phyloP scores from a whole-genome alignment of 345 rosid species.

The Hibiscus syriacus region DNA sequence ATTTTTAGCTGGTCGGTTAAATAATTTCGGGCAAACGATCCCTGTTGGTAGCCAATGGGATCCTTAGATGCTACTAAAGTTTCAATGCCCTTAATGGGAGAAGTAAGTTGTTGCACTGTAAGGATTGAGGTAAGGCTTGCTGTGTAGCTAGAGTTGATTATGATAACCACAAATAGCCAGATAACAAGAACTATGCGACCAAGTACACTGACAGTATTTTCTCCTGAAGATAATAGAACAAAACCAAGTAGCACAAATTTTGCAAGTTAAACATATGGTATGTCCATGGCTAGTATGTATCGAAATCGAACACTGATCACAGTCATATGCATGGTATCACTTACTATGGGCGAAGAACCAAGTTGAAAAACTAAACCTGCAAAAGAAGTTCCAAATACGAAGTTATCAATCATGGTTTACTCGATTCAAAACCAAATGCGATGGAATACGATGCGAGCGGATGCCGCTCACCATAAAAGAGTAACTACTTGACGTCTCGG shows the following conservation, averaged over 20 bases:
- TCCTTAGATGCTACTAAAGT: slow-evolving; percentile 39
- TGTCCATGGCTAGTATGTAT: not conserved
- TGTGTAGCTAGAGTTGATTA: slow-evolving; percentile 81
- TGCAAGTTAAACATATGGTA: not conserved
- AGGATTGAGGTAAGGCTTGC: slow-evolving; percentile 92
- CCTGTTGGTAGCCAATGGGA: slow-evolving; percentile 77
- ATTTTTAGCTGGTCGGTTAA: slow-evolving; percentile 51
- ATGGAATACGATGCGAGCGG: not conserved
- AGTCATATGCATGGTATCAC: slow-evolving; percentile 11
- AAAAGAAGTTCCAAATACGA: slow-evolving; percentile 9
- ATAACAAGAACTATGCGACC: slow-evolving; percentile 67
- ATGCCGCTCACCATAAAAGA: slow-evolving; percentile 49
- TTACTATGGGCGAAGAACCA: slow-evolving; percentile 88
- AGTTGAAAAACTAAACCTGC: slow-evolving; percentile 97
- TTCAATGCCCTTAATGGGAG: slow-evolving; percentile 74
- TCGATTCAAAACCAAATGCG: not conserved
- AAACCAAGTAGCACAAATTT: not conserved
- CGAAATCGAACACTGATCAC: not conserved
- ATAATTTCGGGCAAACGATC: slow-evolving; percentile 65
- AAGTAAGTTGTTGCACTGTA: slow-evolving; percentile 75
- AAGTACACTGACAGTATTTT: slow-evolving; percentile 56
- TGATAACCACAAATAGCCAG: slow-evolving; percentile 85
- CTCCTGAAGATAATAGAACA: slow-evolving; percentile 33
- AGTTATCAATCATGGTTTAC: not conserved
- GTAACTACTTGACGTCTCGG: slow-evolving; percentile 56